Conservation (phyloP, 2,329 filamentous ascomycete species). For the Ophiocordyceps camponoti-rufipedis region DNA sequence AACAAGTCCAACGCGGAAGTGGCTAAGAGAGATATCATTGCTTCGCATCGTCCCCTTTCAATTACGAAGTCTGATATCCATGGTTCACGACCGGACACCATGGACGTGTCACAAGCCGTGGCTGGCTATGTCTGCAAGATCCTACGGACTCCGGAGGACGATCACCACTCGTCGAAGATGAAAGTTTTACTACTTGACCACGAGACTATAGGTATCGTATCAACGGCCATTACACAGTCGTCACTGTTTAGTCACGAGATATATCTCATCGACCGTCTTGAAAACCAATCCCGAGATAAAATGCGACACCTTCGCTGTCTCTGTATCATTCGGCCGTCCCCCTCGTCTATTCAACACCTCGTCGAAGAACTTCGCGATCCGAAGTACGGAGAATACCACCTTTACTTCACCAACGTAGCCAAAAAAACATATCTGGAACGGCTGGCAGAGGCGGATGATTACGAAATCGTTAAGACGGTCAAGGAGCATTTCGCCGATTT, state of each 20-base stretch:
- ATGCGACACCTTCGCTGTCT: constrained; percentile 94
- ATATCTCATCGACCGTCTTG: constrained; percentile 90
- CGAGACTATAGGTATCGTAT: constrained; percentile 87
- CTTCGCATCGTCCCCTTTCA: no score
- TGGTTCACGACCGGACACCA: constrained; percentile 16
- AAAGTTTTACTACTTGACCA: constrained; percentile 89
- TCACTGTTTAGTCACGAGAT: constrained; percentile 89
- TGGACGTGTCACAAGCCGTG: constrained; percentile 90
- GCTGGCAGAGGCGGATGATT: constrained; percentile 87
- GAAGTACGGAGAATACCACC: constrained; percentile 91
- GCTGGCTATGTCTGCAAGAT: constrained; percentile 94
- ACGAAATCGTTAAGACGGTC: constrained; percentile 85
- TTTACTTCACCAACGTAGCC: constrained; percentile 95
- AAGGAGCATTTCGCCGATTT: constrained; percentile 97
- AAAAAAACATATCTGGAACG: constrained; percentile 92
- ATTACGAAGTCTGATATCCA: no score
- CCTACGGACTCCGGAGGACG: constrained; percentile 57
- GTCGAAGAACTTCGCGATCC: constrained; percentile 93
- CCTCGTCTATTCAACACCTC: constrained; percentile 80
- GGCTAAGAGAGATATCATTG: no score
- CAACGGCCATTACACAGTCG: constrained; percentile 89
- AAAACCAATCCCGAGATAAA: constrained; percentile 80
- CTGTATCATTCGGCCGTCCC: constrained; percentile 80
- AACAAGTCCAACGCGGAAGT: no score
- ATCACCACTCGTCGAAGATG: constrained; percentile 69